Evolutionary conservation across 192 early-diverging fungal species (phyloP).

Genomic region (Coemansia reversa): DNA sequence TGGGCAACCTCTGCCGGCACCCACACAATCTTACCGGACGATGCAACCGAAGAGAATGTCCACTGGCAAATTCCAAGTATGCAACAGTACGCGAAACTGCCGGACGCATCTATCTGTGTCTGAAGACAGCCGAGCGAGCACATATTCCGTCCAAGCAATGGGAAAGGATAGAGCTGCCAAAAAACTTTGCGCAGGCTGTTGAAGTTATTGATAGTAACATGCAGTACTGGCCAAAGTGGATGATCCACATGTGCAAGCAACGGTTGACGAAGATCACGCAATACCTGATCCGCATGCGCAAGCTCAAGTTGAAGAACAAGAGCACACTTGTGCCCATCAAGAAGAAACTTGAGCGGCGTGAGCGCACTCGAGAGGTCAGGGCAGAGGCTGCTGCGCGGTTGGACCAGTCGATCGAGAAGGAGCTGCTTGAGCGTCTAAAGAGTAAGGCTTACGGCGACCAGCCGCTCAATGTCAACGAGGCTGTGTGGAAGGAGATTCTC

Average conservation of each 20-base stretch:
- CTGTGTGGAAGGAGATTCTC: constrained; percentile 85
- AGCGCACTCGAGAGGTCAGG: constrained; percentile 79
- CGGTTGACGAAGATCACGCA: constrained; percentile 95
- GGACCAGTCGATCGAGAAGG: constrained; percentile 92
- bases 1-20: constrained; percentile 92
- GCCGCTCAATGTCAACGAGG: constrained; percentile 91
- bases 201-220: constrained; percentile 87
- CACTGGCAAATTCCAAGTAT: constrained; percentile 92
- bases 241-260: constrained; percentile 95
- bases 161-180: constrained; percentile 85
- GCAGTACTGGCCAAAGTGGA: constrained; percentile 87
- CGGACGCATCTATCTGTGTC: constrained; percentile 84
- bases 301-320: constrained; percentile 78
- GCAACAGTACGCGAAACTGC: constrained; percentile 89
- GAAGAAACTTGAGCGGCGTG: constrained; percentile 91
- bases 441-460: constrained; percentile 94
- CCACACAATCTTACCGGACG: constrained; percentile 95
- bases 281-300: constrained; percentile 91
- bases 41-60: constrained; percentile 92
- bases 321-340: constrained; percentile 81
- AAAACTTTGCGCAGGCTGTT: constrained; percentile 86
- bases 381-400: constrained; percentile 90
- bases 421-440: constrained; percentile 87
- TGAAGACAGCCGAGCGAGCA: constrained; percentile 94
- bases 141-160: constrained; percentile 93